phyloP scores from a whole-genome alignment of 2,329 filamentous ascomycete genomes.

The Colletotrichum phormii region DNA sequence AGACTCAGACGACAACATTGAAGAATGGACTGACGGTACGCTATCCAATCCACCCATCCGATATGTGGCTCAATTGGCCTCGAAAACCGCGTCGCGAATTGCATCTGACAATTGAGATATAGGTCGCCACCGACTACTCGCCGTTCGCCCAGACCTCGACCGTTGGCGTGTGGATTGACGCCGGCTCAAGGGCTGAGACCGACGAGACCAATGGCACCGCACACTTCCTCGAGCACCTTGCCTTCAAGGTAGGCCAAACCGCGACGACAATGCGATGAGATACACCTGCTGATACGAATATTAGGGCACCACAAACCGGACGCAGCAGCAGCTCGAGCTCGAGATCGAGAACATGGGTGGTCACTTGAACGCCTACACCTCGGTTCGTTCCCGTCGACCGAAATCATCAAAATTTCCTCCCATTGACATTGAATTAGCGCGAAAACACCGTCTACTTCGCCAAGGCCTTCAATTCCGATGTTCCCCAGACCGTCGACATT shows the following conservation, averaged over 20 bases:
- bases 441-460: constrained; percentile 99
- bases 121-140: constrained; percentile 98
- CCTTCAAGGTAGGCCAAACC: constrained; percentile 85
- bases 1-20: constrained; percentile 95
- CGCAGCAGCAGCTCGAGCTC: constrained; percentile 96
- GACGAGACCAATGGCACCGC: constrained; percentile 99
- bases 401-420: constrained; percentile 8
- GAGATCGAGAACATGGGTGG: constrained; percentile 99
- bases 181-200: constrained; percentile 97
- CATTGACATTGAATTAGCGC: constrained; percentile 65
- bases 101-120: constrained; percentile 43
- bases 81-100: constrained; percentile 38
- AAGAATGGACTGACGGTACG: constrained; percentile 96
- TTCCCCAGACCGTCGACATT: constrained; percentile 96
- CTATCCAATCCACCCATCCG: constrained; percentile 32
- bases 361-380: constrained; percentile 99
- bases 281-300: constrained; percentile 5
- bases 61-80: constrained; percentile 51
- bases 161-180: constrained; percentile 99
- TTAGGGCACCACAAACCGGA: constrained; percentile 91
- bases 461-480: constrained; percentile 98
- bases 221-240: constrained; percentile 99
- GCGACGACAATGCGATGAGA: constrained; percentile 14
- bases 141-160: constrained; percentile 98
- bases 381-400: constrained; percentile 70